phyloP scores from a whole-genome alignment of 1,284 basidiomycete genomes.

The Sanghuangporus baumii region DNA sequence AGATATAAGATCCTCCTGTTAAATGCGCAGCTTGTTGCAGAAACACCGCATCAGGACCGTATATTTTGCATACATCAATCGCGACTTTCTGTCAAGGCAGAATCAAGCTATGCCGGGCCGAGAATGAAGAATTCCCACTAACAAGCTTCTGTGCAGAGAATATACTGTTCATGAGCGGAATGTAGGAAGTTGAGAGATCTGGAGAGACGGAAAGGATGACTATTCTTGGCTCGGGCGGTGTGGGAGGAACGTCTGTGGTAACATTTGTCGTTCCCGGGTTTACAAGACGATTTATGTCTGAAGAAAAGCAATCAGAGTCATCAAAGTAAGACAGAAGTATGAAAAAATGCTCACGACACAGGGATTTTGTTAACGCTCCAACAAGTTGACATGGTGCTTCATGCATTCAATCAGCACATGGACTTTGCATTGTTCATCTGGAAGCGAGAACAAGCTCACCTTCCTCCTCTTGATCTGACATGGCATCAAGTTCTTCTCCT shows the following conservation, averaged over 20 bases:
- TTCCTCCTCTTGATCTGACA: slow-evolving; percentile 45
- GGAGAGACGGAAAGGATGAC: slow-evolving; percentile 91
- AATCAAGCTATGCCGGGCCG: not conserved
- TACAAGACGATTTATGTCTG: slow-evolving; percentile 82
- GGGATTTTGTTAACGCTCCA: slow-evolving; percentile 80
- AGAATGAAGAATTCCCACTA: slow-evolving; percentile 24
- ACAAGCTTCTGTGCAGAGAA: slow-evolving; percentile 98
- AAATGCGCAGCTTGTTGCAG: slow-evolving; percentile 96
- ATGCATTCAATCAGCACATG: slow-evolving; percentile 4
- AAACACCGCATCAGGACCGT: slow-evolving; percentile 88
- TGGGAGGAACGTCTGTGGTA: slow-evolving; percentile 34
- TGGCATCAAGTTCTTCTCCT: slow-evolving; percentile 49
- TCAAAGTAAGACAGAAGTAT: not conserved
- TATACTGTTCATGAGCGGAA: slow-evolving; percentile 98
- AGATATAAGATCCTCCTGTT: slow-evolving; percentile 91
- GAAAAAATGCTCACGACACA: slow-evolving; percentile 68
- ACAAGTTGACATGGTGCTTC: slow-evolving; percentile 72
- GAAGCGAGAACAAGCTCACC: slow-evolving; percentile 30
- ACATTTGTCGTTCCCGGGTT: slow-evolving; percentile 33
- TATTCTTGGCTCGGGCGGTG: slow-evolving; percentile 74
- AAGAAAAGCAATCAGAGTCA: not conserved
- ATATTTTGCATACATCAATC: slow-evolving; percentile 93
- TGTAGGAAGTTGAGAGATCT: slow-evolving; percentile 83
- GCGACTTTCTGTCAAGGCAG: slow-evolving; percentile 71
- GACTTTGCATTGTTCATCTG: not conserved